Base-by-base conservation (phyloP, 345 rosid genomes). In the Clausena lansium region DNA sequence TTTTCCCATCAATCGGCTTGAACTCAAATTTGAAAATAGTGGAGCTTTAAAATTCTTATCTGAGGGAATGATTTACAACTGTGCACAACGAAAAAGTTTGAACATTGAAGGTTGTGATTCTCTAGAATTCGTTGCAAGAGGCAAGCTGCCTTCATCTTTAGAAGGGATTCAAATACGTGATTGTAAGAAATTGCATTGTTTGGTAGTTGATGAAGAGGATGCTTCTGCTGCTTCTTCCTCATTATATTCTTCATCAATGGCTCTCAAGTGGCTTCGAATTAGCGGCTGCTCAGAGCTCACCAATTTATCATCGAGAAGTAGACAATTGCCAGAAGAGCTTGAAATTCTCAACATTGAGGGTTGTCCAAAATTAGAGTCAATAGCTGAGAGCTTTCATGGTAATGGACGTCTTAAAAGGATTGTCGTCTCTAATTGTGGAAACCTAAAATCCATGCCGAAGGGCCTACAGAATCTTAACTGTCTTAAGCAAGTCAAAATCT, bases 261-360 rank as follows among this genome's bases (percentile, higher is more conserved):
- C 64, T 9, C 33, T 60, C 7, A 60, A 60, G 28, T 0, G 5
- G 2, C 33, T 60, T 60, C 0, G 0, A 0, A 60, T 60, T 25
- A 1, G n/a, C 3, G 9, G 22, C 22, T 55, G 60, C 60, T 22
- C 24, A 1, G 24, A 55, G 60, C 60, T 55, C 60, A 55, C 60
- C 60, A 11, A 1, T 4, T 14, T 62, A 62, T 28, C 66, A 28
- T 62, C 22, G 15, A 15, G 36, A 62, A 15, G 15, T 7, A 39
- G 1, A 39, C 36, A 62, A 14, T 62, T 62, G 30, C 4, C 15
- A n/a, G 32, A 25, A 27, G 30, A 4, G 15, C 63, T 59, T 62
- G 36, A 62, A 28, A 0, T 5, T 6, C 36, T 62, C 8, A 1
- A 0, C 0, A 28, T 62, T 11, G 2, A 0, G 0, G 3, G 14